Conservation (phyloP, 108 stramenopile species). For the Bacterosira constricta region DNA sequence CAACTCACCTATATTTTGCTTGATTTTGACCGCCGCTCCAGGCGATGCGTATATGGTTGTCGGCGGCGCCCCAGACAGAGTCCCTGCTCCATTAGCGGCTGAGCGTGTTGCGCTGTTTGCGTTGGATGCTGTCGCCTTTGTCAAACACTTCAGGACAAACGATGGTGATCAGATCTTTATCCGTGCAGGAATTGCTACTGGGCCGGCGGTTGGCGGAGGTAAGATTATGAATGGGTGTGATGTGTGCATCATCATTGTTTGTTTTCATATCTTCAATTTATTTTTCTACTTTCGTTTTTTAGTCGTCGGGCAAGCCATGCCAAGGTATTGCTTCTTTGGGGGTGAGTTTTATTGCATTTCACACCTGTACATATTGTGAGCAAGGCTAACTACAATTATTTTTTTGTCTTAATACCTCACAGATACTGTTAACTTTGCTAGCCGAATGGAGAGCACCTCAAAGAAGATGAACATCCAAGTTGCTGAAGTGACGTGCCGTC, state of each 20-base stretch:
- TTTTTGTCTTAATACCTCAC: not conserved
- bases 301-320: conserved; percentile 42
- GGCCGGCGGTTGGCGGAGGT: conserved; percentile 25
- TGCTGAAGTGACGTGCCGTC: conserved; percentile 35
- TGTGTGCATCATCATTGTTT: too few species aligned
- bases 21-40: too few species aligned
- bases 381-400: not conserved
- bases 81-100: conserved; percentile 41
- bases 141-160: conserved; percentile 32
- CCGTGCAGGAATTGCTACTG: conserved; percentile 39
- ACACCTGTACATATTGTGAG: not conserved
- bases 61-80: conserved; percentile 37
- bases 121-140: conserved; percentile 37
- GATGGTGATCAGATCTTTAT: conserved; percentile 41
- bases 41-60: conserved; percentile 46
- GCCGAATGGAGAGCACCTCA: conserved; percentile 32
- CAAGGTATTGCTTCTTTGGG: conserved; percentile 46
- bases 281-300: too few species aligned
- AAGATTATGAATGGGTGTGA: too few species aligned
- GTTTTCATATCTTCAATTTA: too few species aligned
- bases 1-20: too few species aligned
- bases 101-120: conserved; percentile 44
- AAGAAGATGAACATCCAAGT: conserved; percentile 43
- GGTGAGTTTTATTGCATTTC: not conserved
- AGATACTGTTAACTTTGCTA: conserved; percentile 33